These are phyloP conservation scores for Pseudonectria foliicola DNA, from an alignment of 2,329 filamentous ascomycete genomes.

Conservation along the genomic window DNA sequence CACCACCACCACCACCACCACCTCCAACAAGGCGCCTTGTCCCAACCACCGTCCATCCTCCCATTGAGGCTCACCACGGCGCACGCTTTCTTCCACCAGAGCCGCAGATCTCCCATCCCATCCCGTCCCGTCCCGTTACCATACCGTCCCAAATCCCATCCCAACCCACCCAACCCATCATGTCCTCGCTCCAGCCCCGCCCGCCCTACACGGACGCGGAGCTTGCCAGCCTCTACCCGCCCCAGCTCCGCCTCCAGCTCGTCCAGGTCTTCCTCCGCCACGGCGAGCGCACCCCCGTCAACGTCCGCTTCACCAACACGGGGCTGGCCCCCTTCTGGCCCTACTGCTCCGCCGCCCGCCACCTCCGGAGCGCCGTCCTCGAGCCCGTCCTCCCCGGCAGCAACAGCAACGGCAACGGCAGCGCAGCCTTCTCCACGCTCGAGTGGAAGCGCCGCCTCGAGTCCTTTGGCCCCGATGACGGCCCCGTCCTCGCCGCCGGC, in stretches of 20 bases:
- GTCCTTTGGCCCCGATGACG: conserved; percentile 65
- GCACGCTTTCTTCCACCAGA: too few species aligned
- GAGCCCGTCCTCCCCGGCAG: conserved; percentile 27
- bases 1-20: too few species aligned
- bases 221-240: conserved; percentile 73
- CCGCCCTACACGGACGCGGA: conserved; percentile 74
- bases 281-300: conserved; percentile 77
- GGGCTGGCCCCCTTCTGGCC: conserved; percentile 71
- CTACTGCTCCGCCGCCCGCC: conserved; percentile 73
- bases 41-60: too few species aligned
- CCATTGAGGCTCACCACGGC: too few species aligned
- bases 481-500: conserved; percentile 63
- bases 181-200: conserved; percentile 73
- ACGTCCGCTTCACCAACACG: conserved; percentile 77
- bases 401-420: too few species aligned
- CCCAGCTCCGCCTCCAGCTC: conserved; percentile 71
- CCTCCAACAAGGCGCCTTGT: too few species aligned
- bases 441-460: conserved; percentile 71
- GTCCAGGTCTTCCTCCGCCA: conserved; percentile 83
- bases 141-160: too few species aligned
- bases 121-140: too few species aligned
- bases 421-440: conserved; percentile 35
- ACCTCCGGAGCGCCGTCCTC: conserved; percentile 52
- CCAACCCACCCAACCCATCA: too few species aligned
- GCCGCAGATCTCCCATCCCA: too few species aligned